phyloP scores from a whole-genome alignment of 176 grass and related monocot genomes.

The Chloris gayana region DNA sequence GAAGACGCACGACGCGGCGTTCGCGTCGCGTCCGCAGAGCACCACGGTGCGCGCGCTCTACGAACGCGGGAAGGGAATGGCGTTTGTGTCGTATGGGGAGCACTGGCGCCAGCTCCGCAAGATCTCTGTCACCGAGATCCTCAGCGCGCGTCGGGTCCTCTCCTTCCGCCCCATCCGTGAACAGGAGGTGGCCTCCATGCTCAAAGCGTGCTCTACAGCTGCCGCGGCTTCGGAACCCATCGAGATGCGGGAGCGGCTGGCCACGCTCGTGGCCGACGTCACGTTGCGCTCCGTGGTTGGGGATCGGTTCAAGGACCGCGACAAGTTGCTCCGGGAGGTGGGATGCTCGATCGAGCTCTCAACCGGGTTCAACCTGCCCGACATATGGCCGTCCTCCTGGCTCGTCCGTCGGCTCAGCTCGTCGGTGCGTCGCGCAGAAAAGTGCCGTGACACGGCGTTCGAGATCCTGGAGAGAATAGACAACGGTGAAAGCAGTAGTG shows the following conservation, averaged over 20 bases:
- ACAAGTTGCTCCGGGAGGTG: not conserved
- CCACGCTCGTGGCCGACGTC: slow-evolving; percentile 14
- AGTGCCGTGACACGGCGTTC: slow-evolving; percentile 36
- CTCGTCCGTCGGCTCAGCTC: not conserved
- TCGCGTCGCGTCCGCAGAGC: too few relatives aligned
- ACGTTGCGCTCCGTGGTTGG: slow-evolving; percentile 21
- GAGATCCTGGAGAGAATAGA: slow-evolving; percentile 37
- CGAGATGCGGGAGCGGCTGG: not conserved
- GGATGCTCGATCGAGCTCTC: too few relatives aligned
- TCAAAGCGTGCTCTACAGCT: not conserved
- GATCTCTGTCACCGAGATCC: slow-evolving; percentile 26
- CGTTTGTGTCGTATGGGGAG: slow-evolving; percentile 55
- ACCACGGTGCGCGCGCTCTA: too few relatives aligned
- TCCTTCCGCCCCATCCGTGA: slow-evolving; percentile 1
- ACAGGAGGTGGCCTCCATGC: not conserved
- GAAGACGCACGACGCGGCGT: too few relatives aligned
- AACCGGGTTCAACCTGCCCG: slow-evolving; percentile 35
- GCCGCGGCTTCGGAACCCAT: not conserved
- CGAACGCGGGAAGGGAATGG: slow-evolving; percentile 23
- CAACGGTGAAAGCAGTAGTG: not conserved
- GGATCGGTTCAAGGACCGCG: slow-evolving; percentile 7
- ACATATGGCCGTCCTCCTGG: slow-evolving; percentile 45
- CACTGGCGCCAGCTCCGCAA: slow-evolving; percentile 59
- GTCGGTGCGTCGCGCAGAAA: slow-evolving; percentile 8
- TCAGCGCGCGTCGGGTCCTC: slow-evolving; percentile 31